Conservation (phyloP, 352 stramenopile genomes). For the Globisporangium mamillatum region DNA sequence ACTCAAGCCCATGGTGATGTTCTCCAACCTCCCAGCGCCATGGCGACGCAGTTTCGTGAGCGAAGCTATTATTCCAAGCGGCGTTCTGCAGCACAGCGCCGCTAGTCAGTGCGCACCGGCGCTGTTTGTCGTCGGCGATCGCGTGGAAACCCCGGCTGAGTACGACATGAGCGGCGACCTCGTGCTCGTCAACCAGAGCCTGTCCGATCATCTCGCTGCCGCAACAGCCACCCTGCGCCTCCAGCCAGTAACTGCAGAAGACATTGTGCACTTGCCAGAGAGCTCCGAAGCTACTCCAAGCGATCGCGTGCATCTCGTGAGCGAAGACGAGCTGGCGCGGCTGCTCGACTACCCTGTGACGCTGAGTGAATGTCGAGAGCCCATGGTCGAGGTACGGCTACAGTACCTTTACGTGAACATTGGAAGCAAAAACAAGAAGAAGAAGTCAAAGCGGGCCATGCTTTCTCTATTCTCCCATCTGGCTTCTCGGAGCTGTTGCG, state of each 20-base stretch:
- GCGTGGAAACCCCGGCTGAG: conserved; percentile 42
- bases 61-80: conserved; percentile 39
- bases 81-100: conserved; percentile 20
- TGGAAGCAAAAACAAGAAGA: no score
- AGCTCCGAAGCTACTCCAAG: not conserved
- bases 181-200: conserved; percentile 39
- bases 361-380: conserved; percentile 47
- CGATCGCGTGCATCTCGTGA: conserved; percentile 16
- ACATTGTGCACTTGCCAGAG: not conserved
- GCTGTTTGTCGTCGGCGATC: conserved; percentile 25
- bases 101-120: conserved; percentile 1
- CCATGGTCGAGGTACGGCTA: conserved; percentile 59
- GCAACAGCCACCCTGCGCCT: conserved; percentile 22
- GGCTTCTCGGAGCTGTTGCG: not conserved
- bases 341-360: conserved; percentile 66
- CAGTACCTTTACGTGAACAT: no score
- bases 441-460: no score
- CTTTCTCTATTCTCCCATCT: not conserved
- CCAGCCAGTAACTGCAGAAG: not conserved
- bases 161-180: conserved; percentile 45
- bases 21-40: conserved; percentile 56
- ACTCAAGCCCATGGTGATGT: conserved; percentile 59
- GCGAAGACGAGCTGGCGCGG: conserved; percentile 37
- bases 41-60: conserved; percentile 44
- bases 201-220: conserved; percentile 19